Conservation (phyloP, 345 rosid species). For the Syzygium jambos region DNA sequence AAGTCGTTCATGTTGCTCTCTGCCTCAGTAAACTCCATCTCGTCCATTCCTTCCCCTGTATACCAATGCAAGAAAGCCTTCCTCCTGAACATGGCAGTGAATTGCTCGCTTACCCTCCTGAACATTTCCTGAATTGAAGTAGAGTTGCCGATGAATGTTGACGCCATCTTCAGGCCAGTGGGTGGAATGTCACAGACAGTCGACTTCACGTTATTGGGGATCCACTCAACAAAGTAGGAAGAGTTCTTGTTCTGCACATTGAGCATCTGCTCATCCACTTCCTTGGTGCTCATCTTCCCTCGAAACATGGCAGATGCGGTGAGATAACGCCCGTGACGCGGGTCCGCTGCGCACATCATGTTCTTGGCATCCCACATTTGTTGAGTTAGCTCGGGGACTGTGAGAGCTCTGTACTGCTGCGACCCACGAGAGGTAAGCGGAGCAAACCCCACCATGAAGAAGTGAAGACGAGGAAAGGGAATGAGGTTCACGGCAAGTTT, state of each 20-base stretch:
- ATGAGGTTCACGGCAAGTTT: slow-evolving; percentile 48
- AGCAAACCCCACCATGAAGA: slow-evolving; percentile 77
- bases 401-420: slow-evolving; percentile 60
- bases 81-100: slow-evolving; percentile 34
- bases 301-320: slow-evolving; percentile 78
- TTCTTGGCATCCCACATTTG: slow-evolving; percentile 84
- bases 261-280: slow-evolving; percentile 47
- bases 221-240: slow-evolving; percentile 35
- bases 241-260: slow-evolving; percentile 39
- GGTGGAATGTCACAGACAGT: slow-evolving; percentile 77
- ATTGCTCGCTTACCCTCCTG: slow-evolving; percentile 67
- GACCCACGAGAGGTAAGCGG: slow-evolving; percentile 82
- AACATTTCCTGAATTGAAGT: slow-evolving; percentile 80
- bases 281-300: slow-evolving; percentile 78
- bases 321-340: slow-evolving; percentile 58
- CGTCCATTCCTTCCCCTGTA: slow-evolving; percentile 33
- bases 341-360: slow-evolving; percentile 84
- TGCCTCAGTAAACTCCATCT: slow-evolving; percentile 41
- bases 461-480: slow-evolving; percentile 73
- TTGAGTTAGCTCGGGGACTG: slow-evolving; percentile 73
- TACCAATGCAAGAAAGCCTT: slow-evolving; percentile 41
- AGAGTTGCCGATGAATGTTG: slow-evolving; percentile 62
- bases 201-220: slow-evolving; percentile 60
- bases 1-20: slow-evolving; percentile 79
- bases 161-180: slow-evolving; percentile 65